phyloP scores from a whole-genome alignment of 768 basidiomycete species.

The Russula griseocarnosa region DNA sequence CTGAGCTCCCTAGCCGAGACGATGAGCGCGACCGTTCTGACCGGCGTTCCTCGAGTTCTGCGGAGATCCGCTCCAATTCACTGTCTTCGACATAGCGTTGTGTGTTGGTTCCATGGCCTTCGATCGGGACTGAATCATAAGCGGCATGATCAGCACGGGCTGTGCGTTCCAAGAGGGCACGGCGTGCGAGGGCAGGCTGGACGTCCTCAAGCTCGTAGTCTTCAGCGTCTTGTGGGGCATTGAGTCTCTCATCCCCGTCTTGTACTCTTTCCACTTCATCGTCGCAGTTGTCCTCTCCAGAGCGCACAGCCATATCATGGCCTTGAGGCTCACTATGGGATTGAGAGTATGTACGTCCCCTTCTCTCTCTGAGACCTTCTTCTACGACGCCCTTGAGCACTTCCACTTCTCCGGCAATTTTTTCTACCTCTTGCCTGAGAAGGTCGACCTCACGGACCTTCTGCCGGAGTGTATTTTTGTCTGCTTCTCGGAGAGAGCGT shows the following conservation, averaged over 20 bases:
- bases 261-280: slow-evolving; percentile 29
- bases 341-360: slow-evolving; percentile 42
- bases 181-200: slow-evolving; percentile 21
- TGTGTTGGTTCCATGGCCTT: slow-evolving; percentile 25
- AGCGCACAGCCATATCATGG: not conserved
- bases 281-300: not conserved
- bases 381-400: slow-evolving; percentile 84
- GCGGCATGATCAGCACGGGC: slow-evolving; percentile 55
- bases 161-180: slow-evolving; percentile 40
- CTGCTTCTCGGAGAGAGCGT: slow-evolving; percentile 57
- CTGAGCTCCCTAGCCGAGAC: slow-evolving; percentile 22
- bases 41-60: slow-evolving; percentile 63
- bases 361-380: slow-evolving; percentile 74
- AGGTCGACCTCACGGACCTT: slow-evolving; percentile 64
- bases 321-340: not conserved
- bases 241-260: slow-evolving; percentile 27
- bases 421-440: slow-evolving; percentile 72
- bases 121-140: slow-evolving; percentile 40
- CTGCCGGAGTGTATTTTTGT: slow-evolving; percentile 51
- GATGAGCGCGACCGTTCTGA: slow-evolving; percentile 41
- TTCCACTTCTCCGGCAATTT: slow-evolving; percentile 80
- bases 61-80: slow-evolving; percentile 59
- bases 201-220: slow-evolving; percentile 21
- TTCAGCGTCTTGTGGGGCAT: slow-evolving; percentile 30
- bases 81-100: slow-evolving; percentile 50